These are phyloP conservation scores for Mortierella sp. DNA, from an alignment of 371 early-diverging fungal genomes.

Conservation along the genomic window DNA sequence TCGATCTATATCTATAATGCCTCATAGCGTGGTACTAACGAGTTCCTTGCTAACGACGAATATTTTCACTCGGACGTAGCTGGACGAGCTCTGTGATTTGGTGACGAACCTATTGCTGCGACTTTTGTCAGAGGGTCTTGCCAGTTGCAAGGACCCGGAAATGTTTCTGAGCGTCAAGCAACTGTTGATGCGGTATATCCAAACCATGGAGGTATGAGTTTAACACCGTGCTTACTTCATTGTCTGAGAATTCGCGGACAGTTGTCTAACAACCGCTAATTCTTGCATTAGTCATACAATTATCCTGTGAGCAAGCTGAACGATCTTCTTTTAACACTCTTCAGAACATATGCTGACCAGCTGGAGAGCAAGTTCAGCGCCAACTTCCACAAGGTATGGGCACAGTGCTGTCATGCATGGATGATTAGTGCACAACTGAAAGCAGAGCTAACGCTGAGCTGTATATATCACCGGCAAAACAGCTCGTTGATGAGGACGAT, in stretches of 20 bases:
- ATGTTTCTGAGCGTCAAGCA: conserved; percentile 83
- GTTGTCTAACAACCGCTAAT: too few species aligned
- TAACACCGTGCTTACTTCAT: background rate
- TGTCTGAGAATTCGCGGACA: too few species aligned
- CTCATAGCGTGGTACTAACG: too few species aligned
- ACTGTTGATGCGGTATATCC: conserved; percentile 83
- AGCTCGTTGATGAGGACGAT: conserved; percentile 87
- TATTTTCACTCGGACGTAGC: conserved; percentile 60
- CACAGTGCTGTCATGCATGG: too few species aligned
- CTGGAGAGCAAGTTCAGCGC: conserved; percentile 78
- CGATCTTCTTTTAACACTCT: conserved; percentile 80
- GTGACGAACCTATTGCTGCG: conserved; percentile 83
- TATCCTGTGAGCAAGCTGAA: conserved; percentile 76
- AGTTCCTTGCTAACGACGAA: background rate
- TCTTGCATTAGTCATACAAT: conserved; percentile 68
- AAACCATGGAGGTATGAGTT: conserved; percentile 82
- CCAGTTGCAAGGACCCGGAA: conserved; percentile 82
- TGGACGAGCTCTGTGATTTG: conserved; percentile 92
- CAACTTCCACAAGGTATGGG: conserved; percentile 73
- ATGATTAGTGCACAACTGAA: background rate
- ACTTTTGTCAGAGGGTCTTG: conserved; percentile 82
- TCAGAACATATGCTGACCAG: conserved; percentile 86
- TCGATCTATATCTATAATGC: background rate
- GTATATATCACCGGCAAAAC: too few species aligned
- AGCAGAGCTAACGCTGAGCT: too few species aligned